phyloP scores from a whole-genome alignment of 768 basidiomycete genomes.

The Pisolithus orientalis region DNA sequence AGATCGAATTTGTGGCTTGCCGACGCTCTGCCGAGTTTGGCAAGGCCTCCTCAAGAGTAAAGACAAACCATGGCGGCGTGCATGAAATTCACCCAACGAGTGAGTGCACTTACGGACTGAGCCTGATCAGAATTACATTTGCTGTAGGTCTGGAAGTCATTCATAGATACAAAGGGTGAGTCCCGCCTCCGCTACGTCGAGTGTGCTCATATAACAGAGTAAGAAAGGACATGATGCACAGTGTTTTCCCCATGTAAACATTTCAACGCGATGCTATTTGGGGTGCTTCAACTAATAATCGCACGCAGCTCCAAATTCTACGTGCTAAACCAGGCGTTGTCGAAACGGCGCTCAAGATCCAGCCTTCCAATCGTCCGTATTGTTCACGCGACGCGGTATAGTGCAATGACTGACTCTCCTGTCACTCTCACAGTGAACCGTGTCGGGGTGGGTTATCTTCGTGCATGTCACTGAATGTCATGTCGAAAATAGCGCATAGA shows the following conservation, averaged over 20 bases:
- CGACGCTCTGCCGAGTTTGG: slow-evolving; percentile 13
- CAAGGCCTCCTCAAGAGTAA: background rate
- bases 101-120: slow-evolving; percentile 19
- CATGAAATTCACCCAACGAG: slow-evolving; percentile 62
- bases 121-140: slow-evolving; percentile 1
- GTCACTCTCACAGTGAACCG: slow-evolving; percentile 54
- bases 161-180: slow-evolving; percentile 66
- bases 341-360: slow-evolving; percentile 63
- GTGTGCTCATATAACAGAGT: slow-evolving; percentile 4
- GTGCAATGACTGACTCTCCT: background rate
- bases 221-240: slow-evolving; percentile 66
- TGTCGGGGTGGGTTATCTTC: slow-evolving; percentile 53
- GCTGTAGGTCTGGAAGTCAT: slow-evolving; percentile 69
- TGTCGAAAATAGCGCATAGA: slow-evolving; percentile 20
- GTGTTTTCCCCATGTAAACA: slow-evolving; percentile 72
- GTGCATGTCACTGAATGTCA: background rate
- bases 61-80: slow-evolving; percentile 51
- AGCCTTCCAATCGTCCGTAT: slow-evolving; percentile 63
- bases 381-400: background rate
- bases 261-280: background rate
- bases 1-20: slow-evolving; percentile 12
- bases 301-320: slow-evolving; percentile 51
- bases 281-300: background rate
- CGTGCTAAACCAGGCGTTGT: slow-evolving; percentile 68
- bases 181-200: background rate